A percentile compares a stretch with the other conserved stretches of the same genome.
Conservation (phyloP, 2,329 filamentous ascomycete species). For the Aspergillus bombycis region DNA sequence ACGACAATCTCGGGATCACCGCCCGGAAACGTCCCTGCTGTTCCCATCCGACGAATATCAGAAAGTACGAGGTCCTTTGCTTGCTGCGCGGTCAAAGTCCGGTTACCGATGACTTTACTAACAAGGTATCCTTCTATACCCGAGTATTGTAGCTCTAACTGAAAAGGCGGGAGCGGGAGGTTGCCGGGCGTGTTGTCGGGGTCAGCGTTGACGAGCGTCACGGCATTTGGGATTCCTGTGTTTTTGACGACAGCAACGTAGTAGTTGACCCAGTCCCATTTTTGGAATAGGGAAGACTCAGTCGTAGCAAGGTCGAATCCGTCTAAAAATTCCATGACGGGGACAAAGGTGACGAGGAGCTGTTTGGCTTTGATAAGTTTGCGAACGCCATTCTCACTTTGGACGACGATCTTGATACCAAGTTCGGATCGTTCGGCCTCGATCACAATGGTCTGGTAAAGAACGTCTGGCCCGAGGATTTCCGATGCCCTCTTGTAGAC, state of each 20-base stretch:
- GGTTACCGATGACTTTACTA: slow-evolving; percentile 15
- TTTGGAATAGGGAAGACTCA: slow-evolving; percentile 40
- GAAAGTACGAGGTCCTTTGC: slow-evolving; percentile 14
- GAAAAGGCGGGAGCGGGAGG: slow-evolving; percentile 25
- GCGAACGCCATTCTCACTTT: slow-evolving; percentile 28
- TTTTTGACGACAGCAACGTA: slow-evolving; percentile 44
- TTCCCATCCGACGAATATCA: slow-evolving; percentile 21
- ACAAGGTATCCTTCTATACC: slow-evolving; percentile 17
- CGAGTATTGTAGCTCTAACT: slow-evolving; percentile 14
- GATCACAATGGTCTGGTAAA: slow-evolving; percentile 29
- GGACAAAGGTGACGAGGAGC: slow-evolving; percentile 43
- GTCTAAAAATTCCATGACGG: slow-evolving; percentile 37
- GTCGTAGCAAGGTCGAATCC: slow-evolving; percentile 39
- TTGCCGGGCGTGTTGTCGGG: slow-evolving; percentile 28
- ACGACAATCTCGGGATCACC: slow-evolving; percentile 35
- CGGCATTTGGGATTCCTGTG: slow-evolving; percentile 38
- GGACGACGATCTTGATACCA: slow-evolving; percentile 28
- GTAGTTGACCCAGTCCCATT: slow-evolving; percentile 44
- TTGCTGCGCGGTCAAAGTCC: slow-evolving; percentile 28
- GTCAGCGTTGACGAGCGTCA: slow-evolving; percentile 31
- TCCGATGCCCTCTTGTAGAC: slow-evolving; percentile 27
- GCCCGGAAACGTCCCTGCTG: slow-evolving; percentile 9
- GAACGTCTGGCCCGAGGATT: slow-evolving; percentile 28
- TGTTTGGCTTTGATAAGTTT: slow-evolving; percentile 40
- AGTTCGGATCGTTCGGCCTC: slow-evolving; percentile 20